Conservation (phyloP, 305 asterid genomes). For the Lippia alba region DNA sequence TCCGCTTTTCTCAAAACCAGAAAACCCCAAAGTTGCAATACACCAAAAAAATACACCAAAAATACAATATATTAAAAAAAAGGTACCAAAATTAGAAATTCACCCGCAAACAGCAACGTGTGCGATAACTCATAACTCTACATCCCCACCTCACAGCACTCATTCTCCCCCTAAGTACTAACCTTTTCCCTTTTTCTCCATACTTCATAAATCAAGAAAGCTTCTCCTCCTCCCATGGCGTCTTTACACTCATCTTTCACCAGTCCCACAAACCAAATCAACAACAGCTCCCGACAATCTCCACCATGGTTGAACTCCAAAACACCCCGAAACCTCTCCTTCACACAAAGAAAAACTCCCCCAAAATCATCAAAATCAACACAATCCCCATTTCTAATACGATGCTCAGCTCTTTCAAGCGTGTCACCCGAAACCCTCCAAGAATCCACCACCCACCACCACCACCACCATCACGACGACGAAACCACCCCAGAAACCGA, state of each 20-base stretch:
- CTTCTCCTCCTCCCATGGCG: not conserved
- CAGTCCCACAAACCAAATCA: not conserved
- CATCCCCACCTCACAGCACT: too few species aligned
- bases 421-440: not conserved
- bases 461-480: too few species aligned
- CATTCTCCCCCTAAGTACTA: too few species aligned
- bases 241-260: constrained; percentile 1
- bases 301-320: not conserved
- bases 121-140: too few species aligned
- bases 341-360: not conserved
- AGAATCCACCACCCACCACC: not conserved
- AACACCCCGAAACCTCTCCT: not conserved
- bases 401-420: constrained; percentile 2
- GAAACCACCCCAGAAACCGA: not conserved
- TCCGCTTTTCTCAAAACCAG: too few species aligned
- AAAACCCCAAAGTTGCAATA: too few species aligned
- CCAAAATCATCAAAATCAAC: not conserved
- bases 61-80: too few species aligned
- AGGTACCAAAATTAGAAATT: too few species aligned
- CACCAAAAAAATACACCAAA: too few species aligned
- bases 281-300: not conserved
- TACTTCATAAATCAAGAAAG: not conserved
- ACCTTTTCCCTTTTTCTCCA: too few species aligned
- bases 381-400: not conserved
- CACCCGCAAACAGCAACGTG: too few species aligned